A percentile compares a stretch with the other conserved stretches of the same genome.
Evolutionary conservation across 192 early-diverging fungal species (phyloP).

Genomic region (Coemansia sp.): DNA sequence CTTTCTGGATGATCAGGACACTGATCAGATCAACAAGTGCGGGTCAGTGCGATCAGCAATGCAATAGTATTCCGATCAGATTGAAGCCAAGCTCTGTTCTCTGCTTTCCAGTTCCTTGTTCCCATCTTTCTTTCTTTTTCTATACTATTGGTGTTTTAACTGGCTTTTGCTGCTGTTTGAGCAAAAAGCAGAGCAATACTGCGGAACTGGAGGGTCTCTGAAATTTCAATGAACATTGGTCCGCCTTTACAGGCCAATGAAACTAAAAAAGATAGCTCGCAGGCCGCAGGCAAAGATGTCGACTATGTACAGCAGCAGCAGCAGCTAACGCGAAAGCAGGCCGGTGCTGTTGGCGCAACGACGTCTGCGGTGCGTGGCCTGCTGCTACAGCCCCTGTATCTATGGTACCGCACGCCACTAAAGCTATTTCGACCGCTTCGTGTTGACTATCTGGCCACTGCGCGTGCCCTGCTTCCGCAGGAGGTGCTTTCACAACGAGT

Average conservation of each 20-base stretch:
- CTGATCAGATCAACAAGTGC: no score
- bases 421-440: constrained; percentile 75
- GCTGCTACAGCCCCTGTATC: constrained; percentile 52
- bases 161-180: no score
- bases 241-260: constrained; percentile 24
- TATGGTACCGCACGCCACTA: constrained; percentile 57
- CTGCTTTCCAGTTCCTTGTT: no score
- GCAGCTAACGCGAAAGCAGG: constrained; percentile 43
- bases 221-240: constrained; percentile 34
- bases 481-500: constrained; percentile 36
- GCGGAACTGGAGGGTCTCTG: neutral
- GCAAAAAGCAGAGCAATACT: no score
- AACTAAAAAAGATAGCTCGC: neutral
- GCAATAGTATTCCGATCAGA: no score
- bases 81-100: no score
- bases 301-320: constrained; percentile 5
- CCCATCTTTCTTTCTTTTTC: no score
- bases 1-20: no score
- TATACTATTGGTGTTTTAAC: no score
- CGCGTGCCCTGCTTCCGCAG: constrained; percentile 67
- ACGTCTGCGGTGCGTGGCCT: constrained; percentile 49
- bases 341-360: constrained; percentile 51
- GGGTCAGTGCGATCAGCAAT: no score
- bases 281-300: neutral
- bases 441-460: constrained; percentile 78